phyloP scores from a whole-genome alignment of 2,329 filamentous ascomycete genomes.

The Mycosphaerella arachidis region DNA sequence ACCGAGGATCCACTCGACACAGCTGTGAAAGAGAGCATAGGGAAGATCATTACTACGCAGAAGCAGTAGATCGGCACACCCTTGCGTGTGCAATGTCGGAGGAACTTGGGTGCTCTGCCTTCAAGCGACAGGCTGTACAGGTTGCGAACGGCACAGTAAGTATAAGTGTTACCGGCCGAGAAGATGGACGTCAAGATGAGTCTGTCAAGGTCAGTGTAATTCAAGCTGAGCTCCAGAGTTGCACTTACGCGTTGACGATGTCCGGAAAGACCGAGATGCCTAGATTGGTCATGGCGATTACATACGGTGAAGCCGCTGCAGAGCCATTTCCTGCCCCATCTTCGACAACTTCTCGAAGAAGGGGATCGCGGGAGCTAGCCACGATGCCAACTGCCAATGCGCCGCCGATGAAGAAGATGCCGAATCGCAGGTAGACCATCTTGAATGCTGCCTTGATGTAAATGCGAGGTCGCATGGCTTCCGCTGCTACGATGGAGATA shows the following conservation, averaged over 20 bases:
- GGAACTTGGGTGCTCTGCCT: constrained; percentile 50
- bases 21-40: constrained; percentile 33
- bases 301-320: constrained; percentile 34
- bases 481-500: constrained; percentile 46
- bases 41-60: constrained; percentile 42
- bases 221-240: not conserved
- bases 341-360: constrained; percentile 22
- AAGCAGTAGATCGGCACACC: constrained; percentile 61
- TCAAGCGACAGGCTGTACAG: constrained; percentile 52
- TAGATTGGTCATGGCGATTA: constrained; percentile 39
- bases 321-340: constrained; percentile 25
- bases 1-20: constrained; percentile 29
- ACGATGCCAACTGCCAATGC: constrained; percentile 44
- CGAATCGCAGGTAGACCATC: constrained; percentile 45
- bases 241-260: constrained; percentile 32
- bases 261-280: constrained; percentile 43
- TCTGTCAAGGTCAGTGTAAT: constrained; percentile 8
- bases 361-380: constrained; percentile 30
- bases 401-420: constrained; percentile 45
- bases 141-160: constrained; percentile 51
- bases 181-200: constrained; percentile 50
- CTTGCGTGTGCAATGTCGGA: constrained; percentile 55
- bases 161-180: constrained; percentile 54
- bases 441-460: constrained; percentile 47
- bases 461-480: constrained; percentile 43